These are phyloP conservation scores for Aspergillus incahuasiensis DNA, from an alignment of 495 filamentous ascomycete genomes.

Conservation along the genomic window DNA sequence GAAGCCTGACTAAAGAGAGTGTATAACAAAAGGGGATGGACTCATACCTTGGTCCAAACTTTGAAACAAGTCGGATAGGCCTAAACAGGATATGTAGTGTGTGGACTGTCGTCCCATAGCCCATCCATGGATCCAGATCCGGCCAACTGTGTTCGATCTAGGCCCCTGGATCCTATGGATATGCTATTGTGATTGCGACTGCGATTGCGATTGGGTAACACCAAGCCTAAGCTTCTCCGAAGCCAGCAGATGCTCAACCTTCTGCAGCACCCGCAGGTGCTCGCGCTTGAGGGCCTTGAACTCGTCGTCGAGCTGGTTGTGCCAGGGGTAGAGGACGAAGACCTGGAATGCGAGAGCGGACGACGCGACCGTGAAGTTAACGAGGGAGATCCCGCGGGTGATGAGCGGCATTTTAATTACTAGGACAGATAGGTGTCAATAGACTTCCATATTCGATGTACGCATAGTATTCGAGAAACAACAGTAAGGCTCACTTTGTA, in stretches of 20 bases:
- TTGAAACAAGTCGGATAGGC: no score
- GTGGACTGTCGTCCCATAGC: no score
- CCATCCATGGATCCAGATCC: no score
- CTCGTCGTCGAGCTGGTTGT: slow-evolving; percentile 55
- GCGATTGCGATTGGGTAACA: not conserved
- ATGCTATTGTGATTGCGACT: not conserved
- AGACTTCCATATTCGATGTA: no score
- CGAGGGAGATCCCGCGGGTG: slow-evolving; percentile 54
- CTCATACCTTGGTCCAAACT: no score
- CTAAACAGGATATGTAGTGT: no score
- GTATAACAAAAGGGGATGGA: no score
- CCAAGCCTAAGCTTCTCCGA: not conserved
- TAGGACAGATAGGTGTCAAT: not conserved
- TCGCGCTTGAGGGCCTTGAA: slow-evolving; percentile 55
- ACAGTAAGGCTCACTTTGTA: not conserved
- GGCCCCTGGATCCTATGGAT: no score
- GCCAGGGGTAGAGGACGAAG: slow-evolving; percentile 63
- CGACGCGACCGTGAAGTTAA: slow-evolving; percentile 57
- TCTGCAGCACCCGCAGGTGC: slow-evolving; percentile 32
- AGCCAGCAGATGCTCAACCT: not conserved
- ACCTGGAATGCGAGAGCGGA: slow-evolving; percentile 62
- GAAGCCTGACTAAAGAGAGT: no score
- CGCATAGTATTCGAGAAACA: not conserved
- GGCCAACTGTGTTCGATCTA: no score
- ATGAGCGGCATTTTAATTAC: slow-evolving; percentile 40